Conservation (phyloP, 1,284 basidiomycete species). For the Omphalotus olearius region DNA sequence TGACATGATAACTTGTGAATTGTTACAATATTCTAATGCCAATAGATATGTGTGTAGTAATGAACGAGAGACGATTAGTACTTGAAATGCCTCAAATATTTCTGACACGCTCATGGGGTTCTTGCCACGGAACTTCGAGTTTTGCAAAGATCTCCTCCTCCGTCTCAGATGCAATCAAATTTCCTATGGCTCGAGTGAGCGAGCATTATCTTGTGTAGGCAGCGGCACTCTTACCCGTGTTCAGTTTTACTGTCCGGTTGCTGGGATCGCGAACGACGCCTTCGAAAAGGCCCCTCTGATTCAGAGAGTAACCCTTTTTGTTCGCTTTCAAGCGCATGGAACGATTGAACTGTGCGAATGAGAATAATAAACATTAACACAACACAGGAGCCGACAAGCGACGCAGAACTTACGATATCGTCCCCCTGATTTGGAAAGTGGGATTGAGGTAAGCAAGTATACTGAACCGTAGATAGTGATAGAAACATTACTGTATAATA, state of each 20-base stretch:
- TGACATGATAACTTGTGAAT: too few species aligned
- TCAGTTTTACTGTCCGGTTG: constrained; percentile 57
- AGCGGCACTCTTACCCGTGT: constrained; percentile 47
- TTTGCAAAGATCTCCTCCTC: constrained; percentile 83
- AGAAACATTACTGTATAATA: constrained; percentile 75
- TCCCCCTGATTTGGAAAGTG: constrained; percentile 50
- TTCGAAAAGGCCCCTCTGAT: constrained; percentile 76
- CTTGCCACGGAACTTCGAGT: constrained; percentile 74
- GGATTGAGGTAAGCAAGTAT: background rate
- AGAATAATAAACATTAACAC: background rate
- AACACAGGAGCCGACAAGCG: background rate
- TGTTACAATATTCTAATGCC: too few species aligned
- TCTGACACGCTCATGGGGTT: constrained; percentile 63
- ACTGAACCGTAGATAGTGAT: background rate
- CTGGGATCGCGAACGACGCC: constrained; percentile 70
- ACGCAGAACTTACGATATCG: constrained; percentile 59
- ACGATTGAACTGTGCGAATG: constrained; percentile 72
- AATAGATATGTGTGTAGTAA: too few species aligned
- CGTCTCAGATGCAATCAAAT: constrained; percentile 74
- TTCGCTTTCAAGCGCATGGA: constrained; percentile 82
- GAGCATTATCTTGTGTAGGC: background rate
- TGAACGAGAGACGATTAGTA: too few species aligned
- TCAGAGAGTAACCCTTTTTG: constrained; percentile 79
- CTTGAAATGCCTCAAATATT: too few species aligned
- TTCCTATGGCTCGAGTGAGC: constrained; percentile 39